Evolutionary conservation across 805 yeast species (phyloP), one percentile per base, ranked within the genome.

Genomic region (Diddensiella santjacobensis): DNA sequence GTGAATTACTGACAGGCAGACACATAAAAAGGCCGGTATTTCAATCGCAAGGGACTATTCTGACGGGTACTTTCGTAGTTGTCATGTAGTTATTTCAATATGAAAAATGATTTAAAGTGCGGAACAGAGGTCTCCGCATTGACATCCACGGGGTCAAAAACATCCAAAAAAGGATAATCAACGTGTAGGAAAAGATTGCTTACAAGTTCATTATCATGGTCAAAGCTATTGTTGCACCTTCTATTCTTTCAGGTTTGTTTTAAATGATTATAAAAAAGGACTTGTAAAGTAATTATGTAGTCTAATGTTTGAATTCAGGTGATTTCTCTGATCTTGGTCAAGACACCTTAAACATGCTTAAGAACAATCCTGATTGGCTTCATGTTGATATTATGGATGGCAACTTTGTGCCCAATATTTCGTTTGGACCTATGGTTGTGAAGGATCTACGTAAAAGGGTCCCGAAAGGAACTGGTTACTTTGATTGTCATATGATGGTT

Each of bases 301-400:
- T 8, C 19, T 8, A 10, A n/a, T 23, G 23, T 8, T 20, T 5
- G 17, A 19, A n/a, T 15, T 36, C 19, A 60, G 67, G 72, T 40
- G 96, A 93, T 66, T 93, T 91, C 63, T 83, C 97, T 57, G 79
- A 87, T 58, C 71, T 93, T 52, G 97, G 95, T 43, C 79, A 88
- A 57, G 91, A 90, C 54, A 87, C 96, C 68, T 84, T 84, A 62
- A 75, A 77, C 50, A 84, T 90, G 70, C 81, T 87, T 62, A 78
- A 80, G 45, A 75, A 84, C 48, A 84, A 86, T 20, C 95, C 96
- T 18, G 96, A 91, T 61, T 93, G 99, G 99, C 81, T 93, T 53
- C 99, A 93, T 68, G 81, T 93, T 45, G 99, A 93, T 68, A 91
- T 93, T 42, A 93, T 93, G 99, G 99, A 93, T 66, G 99, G 99